These are phyloP conservation scores for Lenwebbia sp. DNA, from an alignment of 345 rosid genomes.

Conservation along the genomic window DNA sequence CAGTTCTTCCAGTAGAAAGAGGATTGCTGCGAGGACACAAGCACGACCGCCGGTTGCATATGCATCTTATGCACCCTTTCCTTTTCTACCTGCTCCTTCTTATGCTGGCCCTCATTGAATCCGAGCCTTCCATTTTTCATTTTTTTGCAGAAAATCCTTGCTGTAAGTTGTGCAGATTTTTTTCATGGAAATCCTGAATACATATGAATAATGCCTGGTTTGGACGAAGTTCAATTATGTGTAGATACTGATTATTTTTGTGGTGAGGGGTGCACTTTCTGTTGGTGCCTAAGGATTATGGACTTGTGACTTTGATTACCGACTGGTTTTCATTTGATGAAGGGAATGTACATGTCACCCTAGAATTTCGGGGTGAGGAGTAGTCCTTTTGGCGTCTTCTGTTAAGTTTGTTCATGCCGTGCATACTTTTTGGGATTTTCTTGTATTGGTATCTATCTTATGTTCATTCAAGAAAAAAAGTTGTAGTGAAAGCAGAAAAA, in stretches of 20 bases:
- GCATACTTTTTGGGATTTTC: background rate
- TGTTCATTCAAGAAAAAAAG: background rate
- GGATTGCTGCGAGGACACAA: constrained; percentile 9
- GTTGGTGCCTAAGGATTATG: background rate
- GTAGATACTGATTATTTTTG: background rate
- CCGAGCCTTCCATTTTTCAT: background rate
- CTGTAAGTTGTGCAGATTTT: background rate
- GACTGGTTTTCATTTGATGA: background rate
- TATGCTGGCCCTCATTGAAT: constrained; percentile 17
- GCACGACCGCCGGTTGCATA: constrained; percentile 66
- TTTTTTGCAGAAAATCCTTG: background rate
- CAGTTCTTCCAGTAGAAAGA: constrained; percentile 4
- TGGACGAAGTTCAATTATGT: background rate
- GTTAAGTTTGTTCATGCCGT: background rate
- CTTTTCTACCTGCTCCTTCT: constrained; percentile 81
- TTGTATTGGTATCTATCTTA: background rate
- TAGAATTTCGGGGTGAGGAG: background rate
- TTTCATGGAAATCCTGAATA: background rate
- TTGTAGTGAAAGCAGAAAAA: background rate
- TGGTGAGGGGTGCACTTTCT: background rate
- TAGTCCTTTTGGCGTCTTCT: background rate
- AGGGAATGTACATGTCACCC: background rate
- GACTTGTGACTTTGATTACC: background rate
- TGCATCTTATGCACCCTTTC: constrained; percentile 86
- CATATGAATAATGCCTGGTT: background rate